These are phyloP conservation scores for Globisporangium okanoganense DNA, from an alignment of 352 stramenopile species.

Conservation along the genomic window DNA sequence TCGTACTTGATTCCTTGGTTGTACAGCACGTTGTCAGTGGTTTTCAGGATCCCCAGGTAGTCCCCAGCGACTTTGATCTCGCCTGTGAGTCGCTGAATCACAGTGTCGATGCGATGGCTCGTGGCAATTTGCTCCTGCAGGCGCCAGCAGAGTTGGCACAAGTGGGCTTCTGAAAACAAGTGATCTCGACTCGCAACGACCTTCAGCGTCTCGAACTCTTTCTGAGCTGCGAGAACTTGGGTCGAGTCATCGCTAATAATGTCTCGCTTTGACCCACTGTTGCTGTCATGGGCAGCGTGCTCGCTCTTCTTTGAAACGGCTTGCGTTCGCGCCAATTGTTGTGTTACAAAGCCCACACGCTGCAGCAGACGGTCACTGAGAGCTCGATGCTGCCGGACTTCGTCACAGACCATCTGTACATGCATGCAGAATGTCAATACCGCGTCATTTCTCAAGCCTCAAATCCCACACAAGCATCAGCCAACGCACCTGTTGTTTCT, in stretches of 20 bases:
- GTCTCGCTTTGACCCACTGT: neutral
- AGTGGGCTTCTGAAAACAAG: conserved; percentile 18
- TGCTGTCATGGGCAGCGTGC: neutral
- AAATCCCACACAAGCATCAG: too few species aligned
- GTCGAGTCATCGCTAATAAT: neutral
- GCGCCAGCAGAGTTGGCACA: conserved; percentile 32
- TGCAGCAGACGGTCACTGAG: neutral
- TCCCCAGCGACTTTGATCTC: conserved; percentile 14
- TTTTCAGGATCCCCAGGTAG: conserved; percentile 24
- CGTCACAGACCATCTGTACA: conserved; percentile 3
- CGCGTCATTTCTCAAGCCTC: too few species aligned
- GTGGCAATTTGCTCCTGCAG: conserved; percentile 28
- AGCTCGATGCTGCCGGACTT: neutral
- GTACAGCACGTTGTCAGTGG: conserved; percentile 20
- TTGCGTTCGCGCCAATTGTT: neutral
- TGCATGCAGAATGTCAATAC: neutral
- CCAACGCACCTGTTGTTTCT: conserved; percentile 22
- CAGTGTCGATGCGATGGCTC: conserved; percentile 14
- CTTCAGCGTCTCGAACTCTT: conserved; percentile 9
- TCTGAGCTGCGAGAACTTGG: neutral
- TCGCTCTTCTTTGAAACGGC: neutral
- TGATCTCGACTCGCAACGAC: conserved; percentile 17
- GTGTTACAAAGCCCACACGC: conserved; percentile 5
- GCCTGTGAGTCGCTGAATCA: conserved; percentile 10
- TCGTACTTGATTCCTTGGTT: conserved; percentile 2